Base-by-base conservation (phyloP, 345 rosid genomes). In the Acer yangbiense region DNA sequence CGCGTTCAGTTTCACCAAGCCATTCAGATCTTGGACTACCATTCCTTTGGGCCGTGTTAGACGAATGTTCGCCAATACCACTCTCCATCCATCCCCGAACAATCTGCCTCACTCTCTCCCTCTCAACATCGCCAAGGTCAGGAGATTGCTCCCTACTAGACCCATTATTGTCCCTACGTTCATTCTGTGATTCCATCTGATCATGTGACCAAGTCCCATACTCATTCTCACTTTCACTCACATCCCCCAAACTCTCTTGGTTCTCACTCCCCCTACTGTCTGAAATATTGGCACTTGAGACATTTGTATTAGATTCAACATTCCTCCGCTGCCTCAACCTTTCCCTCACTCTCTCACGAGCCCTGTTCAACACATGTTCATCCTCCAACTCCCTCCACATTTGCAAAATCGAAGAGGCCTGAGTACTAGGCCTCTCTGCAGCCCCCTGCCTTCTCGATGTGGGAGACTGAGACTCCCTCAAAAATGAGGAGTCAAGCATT, bases 311-410 rank as follows among this genome's bases (percentile, higher is more conserved):
- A 61, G 90, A 77, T 61, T 85, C 97, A 68, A 66, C 92, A 82
- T 81, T 84, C 75, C 93, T 82, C 73, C 77, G 92, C 72, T 87
- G 98, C 88, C 98, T 90, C 89, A 93, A 77, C 76, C 98, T 88
- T 76, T 78, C 97, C 79, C 98, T 90, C 70, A 89, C 93, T 80
- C 96, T 92, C 74, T 77, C 98, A 8, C 93, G 90, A 1, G 97
- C 97, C 85, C 98, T 88, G 76, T 81, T 91, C 86, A 96, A 83
- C 82, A 91, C 68, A 82, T 97, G 99, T 77, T 90, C 99, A 82
- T 97, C 99, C 86, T 97, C 99, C 88, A 97, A 81, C 88, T 97
- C 99, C 86, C 99, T 86, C 99, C 99, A 97, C 99, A 97, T 94
- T 74, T 87, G 98, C 86, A 94, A 64, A 75, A 97, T 97, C 8